Percentiles rank a stretch among this genome's conserved stretches.
These are phyloP conservation scores for Xylaria sp. DNA, from an alignment of 2,329 filamentous ascomycete species.

Conservation along the genomic window DNA sequence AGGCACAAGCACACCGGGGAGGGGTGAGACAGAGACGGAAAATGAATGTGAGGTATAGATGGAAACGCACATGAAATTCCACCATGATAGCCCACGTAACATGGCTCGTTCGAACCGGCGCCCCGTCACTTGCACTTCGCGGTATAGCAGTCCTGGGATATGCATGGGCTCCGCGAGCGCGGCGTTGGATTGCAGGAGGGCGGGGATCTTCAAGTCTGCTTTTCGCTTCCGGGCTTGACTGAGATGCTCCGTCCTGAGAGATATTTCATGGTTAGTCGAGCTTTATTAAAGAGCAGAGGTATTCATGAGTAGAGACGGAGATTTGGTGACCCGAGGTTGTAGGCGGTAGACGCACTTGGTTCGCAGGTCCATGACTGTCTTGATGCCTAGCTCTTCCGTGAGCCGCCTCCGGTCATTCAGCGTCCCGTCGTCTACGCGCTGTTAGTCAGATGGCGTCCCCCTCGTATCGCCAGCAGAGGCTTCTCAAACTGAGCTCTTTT, in stretches of 20 bases:
- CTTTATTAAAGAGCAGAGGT: background rate
- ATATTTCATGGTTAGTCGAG: constrained; percentile 17
- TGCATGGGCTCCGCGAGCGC: constrained; percentile 66
- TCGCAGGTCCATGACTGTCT: constrained; percentile 81
- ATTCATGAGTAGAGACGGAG: no score
- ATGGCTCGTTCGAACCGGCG: constrained; percentile 75
- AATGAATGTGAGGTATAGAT: no score
- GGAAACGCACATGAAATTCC: constrained; percentile 66
- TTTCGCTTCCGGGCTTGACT: constrained; percentile 72
- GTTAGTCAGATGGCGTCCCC: constrained; percentile 12
- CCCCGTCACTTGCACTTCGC: constrained; percentile 79
- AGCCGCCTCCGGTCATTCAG: constrained; percentile 70
- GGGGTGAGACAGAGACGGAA: no score
- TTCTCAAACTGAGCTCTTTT: background rate
- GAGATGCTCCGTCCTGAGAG: constrained; percentile 74
- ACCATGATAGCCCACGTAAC: constrained; percentile 74
- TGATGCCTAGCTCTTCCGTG: constrained; percentile 69
- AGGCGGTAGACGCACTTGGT: constrained; percentile 66
- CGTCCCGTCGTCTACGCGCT: constrained; percentile 74
- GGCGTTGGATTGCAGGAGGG: constrained; percentile 60
- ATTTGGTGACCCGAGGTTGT: background rate
- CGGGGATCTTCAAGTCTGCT: constrained; percentile 57
- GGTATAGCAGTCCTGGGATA: constrained; percentile 72
- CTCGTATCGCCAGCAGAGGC: background rate
- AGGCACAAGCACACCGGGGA: background rate